A percentile compares a stretch with the other conserved stretches of the same genome.
These are phyloP conservation scores for Mayamaea pseudoterrestris DNA, from an alignment of 108 stramenopile genomes.

Conservation along the genomic window DNA sequence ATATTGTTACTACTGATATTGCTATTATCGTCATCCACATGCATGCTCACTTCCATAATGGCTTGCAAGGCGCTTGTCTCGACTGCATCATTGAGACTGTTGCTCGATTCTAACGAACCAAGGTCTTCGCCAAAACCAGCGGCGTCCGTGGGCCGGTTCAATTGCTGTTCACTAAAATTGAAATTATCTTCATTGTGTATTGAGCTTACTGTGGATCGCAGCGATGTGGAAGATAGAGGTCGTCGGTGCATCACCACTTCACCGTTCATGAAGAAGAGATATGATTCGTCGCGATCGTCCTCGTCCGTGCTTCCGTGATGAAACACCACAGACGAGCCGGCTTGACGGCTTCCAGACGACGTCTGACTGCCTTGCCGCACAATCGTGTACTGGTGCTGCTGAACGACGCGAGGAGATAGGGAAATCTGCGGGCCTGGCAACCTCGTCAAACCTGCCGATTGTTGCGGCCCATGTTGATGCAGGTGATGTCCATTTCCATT, in stretches of 20 bases:
- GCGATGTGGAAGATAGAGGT: neutral
- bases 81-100: too few relatives aligned
- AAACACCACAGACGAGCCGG: neutral
- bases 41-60: too few relatives aligned
- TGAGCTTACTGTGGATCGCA: neutral
- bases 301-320: slow-evolving; percentile 5
- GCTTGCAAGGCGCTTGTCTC: too few relatives aligned
- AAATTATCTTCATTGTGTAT: too few relatives aligned
- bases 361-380: neutral
- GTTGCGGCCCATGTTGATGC: too few relatives aligned
- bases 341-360: neutral
- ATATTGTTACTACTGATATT: neutral
- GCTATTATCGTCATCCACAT: too few relatives aligned
- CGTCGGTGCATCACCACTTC: slow-evolving; percentile 30
- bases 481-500: neutral
- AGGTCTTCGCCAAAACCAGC: too few relatives aligned
- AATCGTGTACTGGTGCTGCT: neutral
- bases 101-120: too few relatives aligned
- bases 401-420: neutral
- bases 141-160: too few relatives aligned
- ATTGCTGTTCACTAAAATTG: too few relatives aligned
- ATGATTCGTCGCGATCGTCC: slow-evolving; percentile 19
- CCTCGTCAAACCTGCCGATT: too few relatives aligned
- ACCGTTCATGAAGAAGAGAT: slow-evolving; percentile 29
- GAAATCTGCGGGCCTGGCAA: neutral